These are phyloP conservation scores for Neoarthrinium moseri DNA, from an alignment of 2,329 filamentous ascomycete genomes.

Conservation along the genomic window DNA sequence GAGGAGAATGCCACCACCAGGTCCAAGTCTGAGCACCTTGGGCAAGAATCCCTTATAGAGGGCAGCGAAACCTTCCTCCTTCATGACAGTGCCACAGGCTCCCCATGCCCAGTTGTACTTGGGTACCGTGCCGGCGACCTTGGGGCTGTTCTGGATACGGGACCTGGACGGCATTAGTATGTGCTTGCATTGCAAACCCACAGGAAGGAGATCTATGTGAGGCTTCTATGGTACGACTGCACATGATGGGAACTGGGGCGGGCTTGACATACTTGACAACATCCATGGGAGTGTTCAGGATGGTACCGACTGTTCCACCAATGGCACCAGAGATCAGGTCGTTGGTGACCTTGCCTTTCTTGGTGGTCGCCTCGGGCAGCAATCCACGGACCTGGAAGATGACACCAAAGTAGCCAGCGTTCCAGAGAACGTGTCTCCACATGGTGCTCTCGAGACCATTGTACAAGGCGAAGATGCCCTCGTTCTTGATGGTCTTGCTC, in stretches of 20 bases:
- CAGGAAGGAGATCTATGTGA: neutral
- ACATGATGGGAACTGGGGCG: neutral
- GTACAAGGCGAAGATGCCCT: slow-evolving; percentile 87
- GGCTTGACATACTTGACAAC: slow-evolving; percentile 71
- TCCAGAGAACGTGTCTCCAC: slow-evolving; percentile 81
- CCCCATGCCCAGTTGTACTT: slow-evolving; percentile 99
- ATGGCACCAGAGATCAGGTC: slow-evolving; percentile 84
- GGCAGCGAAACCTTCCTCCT: slow-evolving; percentile 87
- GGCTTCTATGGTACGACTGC: neutral
- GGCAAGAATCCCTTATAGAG: slow-evolving; percentile 98
- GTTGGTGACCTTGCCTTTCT: slow-evolving; percentile 78
- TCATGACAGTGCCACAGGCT: slow-evolving; percentile 79
- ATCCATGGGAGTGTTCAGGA: slow-evolving; percentile 94
- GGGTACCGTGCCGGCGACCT: slow-evolving; percentile 73
- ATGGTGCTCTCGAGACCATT: slow-evolving; percentile 95
- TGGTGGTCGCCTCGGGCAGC: slow-evolving; percentile 77
- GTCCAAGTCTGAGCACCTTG: slow-evolving; percentile 76
- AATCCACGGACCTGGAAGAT: slow-evolving; percentile 94
- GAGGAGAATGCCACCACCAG: slow-evolving; percentile 60
- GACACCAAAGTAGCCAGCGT: slow-evolving; percentile 70
- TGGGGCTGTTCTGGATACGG: slow-evolving; percentile 91
- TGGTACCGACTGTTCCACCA: slow-evolving; percentile 83
- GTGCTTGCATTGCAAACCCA: too few species aligned
- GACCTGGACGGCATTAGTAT: slow-evolving; percentile 46
- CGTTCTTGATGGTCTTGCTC: slow-evolving; percentile 75